Base-by-base conservation (phyloP, 306 rosid genomes). In the Cucumis melo region DNA sequence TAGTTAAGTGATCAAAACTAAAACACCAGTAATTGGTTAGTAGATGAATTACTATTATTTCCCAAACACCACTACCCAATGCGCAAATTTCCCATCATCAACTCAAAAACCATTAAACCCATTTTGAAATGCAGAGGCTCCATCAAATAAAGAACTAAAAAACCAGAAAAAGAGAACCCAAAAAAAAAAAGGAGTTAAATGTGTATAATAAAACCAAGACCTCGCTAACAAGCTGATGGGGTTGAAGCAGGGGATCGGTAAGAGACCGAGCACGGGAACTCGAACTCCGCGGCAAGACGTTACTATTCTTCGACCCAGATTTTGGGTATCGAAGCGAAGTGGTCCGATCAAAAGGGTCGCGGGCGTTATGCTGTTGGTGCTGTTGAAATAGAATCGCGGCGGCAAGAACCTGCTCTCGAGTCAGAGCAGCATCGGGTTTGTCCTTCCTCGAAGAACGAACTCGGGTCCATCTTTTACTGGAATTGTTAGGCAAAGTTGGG, bases 251-350 rank as follows among this genome's bases (percentile, higher is more conserved):
- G 76, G 99, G 93, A 63, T 95, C 99, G 41, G 98, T 81, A 53
- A 92, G 90, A 0, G 99, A 90, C 68, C 99, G 86, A 6, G 99
- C 84, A 8, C 99, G 91, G 4, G 98, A 84, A 67, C 99, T 95
- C 0, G 98, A 92, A 84, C 98, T 92, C 50, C 99, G 79, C 0
- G 99, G 93, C 82, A 95, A 80, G 13, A 77, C 38, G 79, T 79
- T 75, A 46, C 73, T 86, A 85, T 82, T 91, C 82, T 88, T 95
- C 3, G 90, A 82, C 14, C 39, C 67, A 0, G 88, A 91, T 67
- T 90, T 94, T 11, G 96, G 86, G 80, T 86, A 89, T 2, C 98
- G 86, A 2, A 92, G 84, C 5, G 99, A 95, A 74, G 82, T 57
- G 24, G 96, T 89, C 15, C 99, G 99, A 83, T 95, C 96, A 78